phyloP scores from a whole-genome alignment of 305 asterid genomes.

The Petunia hybrid region DNA sequence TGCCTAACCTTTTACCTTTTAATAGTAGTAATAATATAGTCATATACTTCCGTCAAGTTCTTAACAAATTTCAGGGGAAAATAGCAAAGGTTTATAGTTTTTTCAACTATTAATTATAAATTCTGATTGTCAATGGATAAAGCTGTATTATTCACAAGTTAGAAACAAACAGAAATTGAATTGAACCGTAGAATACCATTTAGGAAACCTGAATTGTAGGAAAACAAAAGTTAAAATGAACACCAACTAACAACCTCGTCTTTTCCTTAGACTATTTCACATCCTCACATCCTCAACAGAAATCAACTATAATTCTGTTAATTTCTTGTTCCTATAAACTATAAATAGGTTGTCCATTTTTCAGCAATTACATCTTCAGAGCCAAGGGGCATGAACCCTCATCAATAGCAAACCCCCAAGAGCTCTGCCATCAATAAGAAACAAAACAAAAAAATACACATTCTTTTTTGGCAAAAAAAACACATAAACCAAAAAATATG shows the following conservation, averaged over 20 bases:
- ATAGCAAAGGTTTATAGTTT: background rate
- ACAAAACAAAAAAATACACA: background rate
- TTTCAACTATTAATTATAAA: background rate
- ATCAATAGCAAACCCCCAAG: conserved; percentile 13
- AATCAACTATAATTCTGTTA: background rate
- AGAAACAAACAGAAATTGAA: conserved; percentile 3
- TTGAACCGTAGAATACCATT: background rate
- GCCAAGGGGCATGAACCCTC: conserved; percentile 26
- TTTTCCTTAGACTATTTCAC: conserved; percentile 7
- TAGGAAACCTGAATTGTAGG: conserved; percentile 22
- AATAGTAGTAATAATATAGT: background rate
- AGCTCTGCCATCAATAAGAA: conserved; percentile 12
- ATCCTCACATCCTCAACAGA: conserved; percentile 23
- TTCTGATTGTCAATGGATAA: background rate
- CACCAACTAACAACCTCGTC: background rate
- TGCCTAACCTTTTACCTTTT: background rate
- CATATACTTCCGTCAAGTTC: background rate
- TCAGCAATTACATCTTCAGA: conserved; percentile 23
- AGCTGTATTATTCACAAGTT: background rate
- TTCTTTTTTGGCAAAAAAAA: conserved; percentile 21
- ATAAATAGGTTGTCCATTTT: conserved; percentile 1
- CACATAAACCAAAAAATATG: background rate
- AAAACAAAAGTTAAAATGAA: background rate
- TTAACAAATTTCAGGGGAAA: background rate
- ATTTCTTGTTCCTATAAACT: background rate